Evolutionary conservation across 768 basidiomycete genomes (phyloP), one percentile per base, ranked within the genome.

Genomic region (Calvatia gigantea): DNA sequence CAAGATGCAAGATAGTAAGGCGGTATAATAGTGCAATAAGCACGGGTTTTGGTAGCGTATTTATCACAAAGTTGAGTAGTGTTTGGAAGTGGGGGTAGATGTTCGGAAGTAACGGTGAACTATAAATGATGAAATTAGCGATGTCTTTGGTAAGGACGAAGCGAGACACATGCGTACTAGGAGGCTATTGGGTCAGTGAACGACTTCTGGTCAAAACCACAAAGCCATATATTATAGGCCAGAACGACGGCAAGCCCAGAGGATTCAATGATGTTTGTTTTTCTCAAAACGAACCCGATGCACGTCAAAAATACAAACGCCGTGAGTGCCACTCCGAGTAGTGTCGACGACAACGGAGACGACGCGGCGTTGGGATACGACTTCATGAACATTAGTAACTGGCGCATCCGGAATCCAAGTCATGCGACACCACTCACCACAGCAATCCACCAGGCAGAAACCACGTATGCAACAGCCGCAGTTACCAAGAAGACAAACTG

Each of bases 261-360:
- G 2, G 93, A 93, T 69, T 98, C 95, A 53, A 97, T 87, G 46
- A 96, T 89, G 64, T 96, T 96, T 38, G 94, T 96, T 49, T 91
- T 80, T 52, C 92, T 83, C 59, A 94, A 69, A 6, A 84, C 84
- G 69, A 98, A 95, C 5, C 95, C 95, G 60, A 98, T 96, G 61
- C 90, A 77, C 1, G 94, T 94, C 38, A 97, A 77, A 72, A 97
- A 98, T 28, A 96, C 69, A 65, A 96, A 87, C 8, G 92, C 85
- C 0, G 94, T 93, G 56, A 96, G 73, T 2, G 92, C 91, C 2
- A 87, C 88, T 2, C 95, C 95, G 15, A 98, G 76, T 8, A 98
- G 75, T 2, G 94, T 95, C 1, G 94, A 91, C 8, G 93, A 89
- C 29, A 96, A 75, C 7, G 94, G 90, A 0, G 91, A 89, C 7